Base-by-base conservation (phyloP, 2,329 filamentous ascomycete genomes). In the Xylaria sp. region DNA sequence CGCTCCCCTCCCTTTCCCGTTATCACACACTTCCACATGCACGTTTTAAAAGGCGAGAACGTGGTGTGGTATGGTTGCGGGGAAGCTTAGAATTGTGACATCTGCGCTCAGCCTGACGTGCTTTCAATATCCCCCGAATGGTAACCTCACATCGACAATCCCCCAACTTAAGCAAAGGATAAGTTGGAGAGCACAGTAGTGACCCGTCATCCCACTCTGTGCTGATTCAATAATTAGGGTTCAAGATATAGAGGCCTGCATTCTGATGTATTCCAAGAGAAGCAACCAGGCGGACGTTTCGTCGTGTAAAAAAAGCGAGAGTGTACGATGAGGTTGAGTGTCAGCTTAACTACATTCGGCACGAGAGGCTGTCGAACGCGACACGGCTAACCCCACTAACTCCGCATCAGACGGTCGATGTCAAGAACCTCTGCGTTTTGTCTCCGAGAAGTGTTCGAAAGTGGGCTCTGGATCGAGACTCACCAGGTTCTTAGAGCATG, bases 51-150 rank as follows among this genome's bases (percentile, higher is more conserved):
- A 38, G 45, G 19, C 28, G 28, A 45, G 56, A 25, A 57, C 37
- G 54, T 57, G 47, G 56, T 31, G 57, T 64, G 53, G 43, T 56
- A 31, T 9, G 63, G 40, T 53, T 70, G 68, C 61, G 68, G 67
- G 60, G 64, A 65, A 63, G 33, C 46, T 25, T 49, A 28, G 49
- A 61, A 69, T 71, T 69, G 65, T 67, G 68, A 69, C 57, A 71
- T 71, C 31, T 61, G 52, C 21, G 28, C 55, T 58, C 43, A 51
- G 46, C 57, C 57, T 71, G 69, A 69, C 69, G 69, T 70, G 68
- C 67, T 71, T 45, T 43, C 19, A 11, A 33, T 33, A 37, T 19
- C 43, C 46, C 52, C 35, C 23, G 40, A 61, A 60, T 19, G 2
- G 55, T 35, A 58, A 42, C 50, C 45, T 15, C 21, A 23, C 50